Percentiles rank a stretch among this genome's conserved stretches.
Evolutionary conservation across 2,329 filamentous ascomycete genomes (phyloP).

Genomic region (Drechmeria coniospora): DNA sequence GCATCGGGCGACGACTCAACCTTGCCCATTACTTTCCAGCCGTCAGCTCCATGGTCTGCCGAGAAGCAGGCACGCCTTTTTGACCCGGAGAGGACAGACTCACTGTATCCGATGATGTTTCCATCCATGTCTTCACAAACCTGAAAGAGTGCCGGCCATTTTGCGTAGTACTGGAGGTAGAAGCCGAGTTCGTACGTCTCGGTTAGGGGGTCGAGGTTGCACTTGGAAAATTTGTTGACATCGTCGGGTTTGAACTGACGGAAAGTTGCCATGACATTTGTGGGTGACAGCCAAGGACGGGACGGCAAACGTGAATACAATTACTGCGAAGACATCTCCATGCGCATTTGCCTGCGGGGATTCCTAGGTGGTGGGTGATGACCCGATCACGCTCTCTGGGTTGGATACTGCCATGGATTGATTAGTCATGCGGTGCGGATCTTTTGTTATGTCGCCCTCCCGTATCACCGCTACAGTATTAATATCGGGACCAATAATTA

Average conservation of each 20-base stretch:
- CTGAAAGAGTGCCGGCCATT: conserved; percentile 90
- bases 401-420: too few relatives aligned
- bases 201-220: conserved; percentile 92
- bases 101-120: conserved; percentile 92
- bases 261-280: conserved; percentile 79
- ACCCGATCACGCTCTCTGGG: too few relatives aligned
- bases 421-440: too few relatives aligned
- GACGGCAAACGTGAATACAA: too few relatives aligned
- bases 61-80: too few relatives aligned
- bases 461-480: too few relatives aligned
- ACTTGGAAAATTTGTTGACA: conserved; percentile 78
- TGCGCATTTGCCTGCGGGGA: too few relatives aligned
- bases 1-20: conserved; percentile 72
- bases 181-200: conserved; percentile 94
- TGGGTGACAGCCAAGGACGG: too few relatives aligned
- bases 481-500: too few relatives aligned
- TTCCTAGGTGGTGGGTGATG: too few relatives aligned
- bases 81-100: conserved; percentile 16
- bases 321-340: too few relatives aligned
- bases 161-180: conserved; percentile 89
- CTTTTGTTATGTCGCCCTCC: too few relatives aligned
- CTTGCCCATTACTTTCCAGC: conserved; percentile 75
- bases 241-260: conserved; percentile 74
- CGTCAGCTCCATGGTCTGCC: conserved; percentile 10
- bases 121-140: conserved; percentile 75